Evolutionary conservation across 1,139 yeast genomes (phyloP).

Genomic region (Zygosaccharomyces sapae): DNA sequence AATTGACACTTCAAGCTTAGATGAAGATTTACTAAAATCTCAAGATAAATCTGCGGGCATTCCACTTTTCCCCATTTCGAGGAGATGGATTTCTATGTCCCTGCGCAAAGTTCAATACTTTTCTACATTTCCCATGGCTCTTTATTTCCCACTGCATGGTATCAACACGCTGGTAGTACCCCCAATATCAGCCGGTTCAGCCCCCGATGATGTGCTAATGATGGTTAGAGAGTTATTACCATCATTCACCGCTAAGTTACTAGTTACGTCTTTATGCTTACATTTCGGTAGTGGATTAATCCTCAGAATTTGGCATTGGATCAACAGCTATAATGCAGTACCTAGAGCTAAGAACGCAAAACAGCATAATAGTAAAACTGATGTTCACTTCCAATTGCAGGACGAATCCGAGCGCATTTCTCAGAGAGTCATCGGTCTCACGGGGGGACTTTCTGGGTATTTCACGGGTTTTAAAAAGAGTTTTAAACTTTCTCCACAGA

Average conservation of each 20-base stretch:
- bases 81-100: constrained; percentile 10
- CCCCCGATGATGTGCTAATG: constrained; percentile 28
- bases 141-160: constrained; percentile 28
- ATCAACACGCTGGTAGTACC: constrained; percentile 26
- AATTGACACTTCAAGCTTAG: constrained; percentile 9
- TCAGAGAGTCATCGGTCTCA: constrained; percentile 24
- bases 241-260: constrained; percentile 17
- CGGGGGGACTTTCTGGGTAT: constrained; percentile 30
- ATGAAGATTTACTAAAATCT: constrained; percentile 10
- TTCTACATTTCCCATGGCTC: constrained; percentile 24
- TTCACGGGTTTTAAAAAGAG: constrained; percentile 23
- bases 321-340: neutral
- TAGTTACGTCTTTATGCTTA: constrained; percentile 15
- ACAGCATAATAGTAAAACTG: no score
- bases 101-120: constrained; percentile 22
- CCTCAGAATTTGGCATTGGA: constrained; percentile 16
- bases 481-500: constrained; percentile 22
- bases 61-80: constrained; percentile 14
- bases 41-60: constrained; percentile 12
- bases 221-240: constrained; percentile 27
- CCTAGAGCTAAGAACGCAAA: no score
- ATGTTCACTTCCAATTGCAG: constrained; percentile 7
- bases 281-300: constrained; percentile 23
- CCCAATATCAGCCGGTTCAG: constrained; percentile 20
- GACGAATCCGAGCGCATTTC: constrained; percentile 14